phyloP scores from a whole-genome alignment of 2,329 filamentous ascomycete genomes.

The Penicillium frequentans region DNA sequence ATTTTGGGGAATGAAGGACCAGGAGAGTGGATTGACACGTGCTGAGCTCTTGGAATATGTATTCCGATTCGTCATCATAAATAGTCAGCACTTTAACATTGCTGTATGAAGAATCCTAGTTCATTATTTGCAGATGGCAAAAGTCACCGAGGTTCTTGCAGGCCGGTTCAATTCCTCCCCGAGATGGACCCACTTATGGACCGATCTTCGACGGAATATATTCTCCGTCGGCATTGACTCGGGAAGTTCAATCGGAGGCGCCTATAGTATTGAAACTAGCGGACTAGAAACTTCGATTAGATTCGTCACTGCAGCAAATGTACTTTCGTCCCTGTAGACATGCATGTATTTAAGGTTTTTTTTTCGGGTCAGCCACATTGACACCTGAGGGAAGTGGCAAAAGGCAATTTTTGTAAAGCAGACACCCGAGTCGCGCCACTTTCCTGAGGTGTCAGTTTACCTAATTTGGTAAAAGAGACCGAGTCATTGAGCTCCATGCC shows the following conservation, averaged over 20 bases:
- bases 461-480: neutral
- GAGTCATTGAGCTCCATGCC: neutral
- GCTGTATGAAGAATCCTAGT: neutral
- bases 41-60: neutral
- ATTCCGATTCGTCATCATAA: neutral
- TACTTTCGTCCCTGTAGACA: neutral
- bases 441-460: neutral
- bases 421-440: neutral
- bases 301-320: neutral
- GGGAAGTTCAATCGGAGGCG: neutral
- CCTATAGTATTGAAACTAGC: neutral
- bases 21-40: neutral
- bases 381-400: too few species aligned
- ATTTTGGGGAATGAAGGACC: neutral
- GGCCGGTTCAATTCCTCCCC: conserved; percentile 10
- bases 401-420: too few species aligned
- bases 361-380: too few species aligned
- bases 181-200: neutral
- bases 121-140: neutral
- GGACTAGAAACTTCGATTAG: neutral
- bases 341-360: too few species aligned
- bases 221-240: neutral
- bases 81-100: neutral
- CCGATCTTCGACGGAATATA: neutral
- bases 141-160: conserved; percentile 11